Evolutionary conservation across 2,329 filamentous ascomycete genomes (phyloP).

Genomic region (Neofusicoccum laricinum): DNA sequence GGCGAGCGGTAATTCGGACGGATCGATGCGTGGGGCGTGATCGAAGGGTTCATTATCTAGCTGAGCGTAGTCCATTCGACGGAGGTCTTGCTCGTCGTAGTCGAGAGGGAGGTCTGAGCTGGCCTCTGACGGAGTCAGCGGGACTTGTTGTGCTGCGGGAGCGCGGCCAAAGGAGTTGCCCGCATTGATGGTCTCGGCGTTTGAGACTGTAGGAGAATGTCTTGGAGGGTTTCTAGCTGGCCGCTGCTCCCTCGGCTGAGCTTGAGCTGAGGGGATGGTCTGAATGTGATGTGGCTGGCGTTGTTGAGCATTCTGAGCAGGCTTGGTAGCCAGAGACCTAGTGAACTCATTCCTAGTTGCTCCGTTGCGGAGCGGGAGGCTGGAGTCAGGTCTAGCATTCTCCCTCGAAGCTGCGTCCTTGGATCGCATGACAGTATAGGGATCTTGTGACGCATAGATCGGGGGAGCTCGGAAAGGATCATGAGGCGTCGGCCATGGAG

Average conservation of each 20-base stretch:
- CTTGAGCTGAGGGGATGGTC: neutral
- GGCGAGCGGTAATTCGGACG: neutral
- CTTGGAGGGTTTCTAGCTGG: neutral
- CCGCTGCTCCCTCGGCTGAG: neutral
- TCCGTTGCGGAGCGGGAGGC: neutral
- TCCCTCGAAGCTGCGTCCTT: neutral
- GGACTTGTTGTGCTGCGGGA: constrained; percentile 16
- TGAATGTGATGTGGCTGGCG: neutral
- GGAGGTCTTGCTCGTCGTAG: constrained; percentile 46
- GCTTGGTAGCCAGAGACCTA: neutral
- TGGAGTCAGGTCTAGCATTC: neutral
- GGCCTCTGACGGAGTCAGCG: constrained; percentile 12
- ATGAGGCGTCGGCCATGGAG: neutral
- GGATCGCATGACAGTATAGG: neutral
- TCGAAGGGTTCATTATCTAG: constrained; percentile 52
- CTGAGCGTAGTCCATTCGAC: constrained; percentile 46
- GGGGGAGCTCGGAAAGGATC: neutral
- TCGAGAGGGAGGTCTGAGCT: constrained; percentile 30
- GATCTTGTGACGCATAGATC: neutral
- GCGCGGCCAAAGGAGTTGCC: neutral
- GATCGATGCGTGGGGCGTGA: constrained; percentile 25
- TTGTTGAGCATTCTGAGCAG: neutral
- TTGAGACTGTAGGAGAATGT: neutral
- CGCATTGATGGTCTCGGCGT: neutral
- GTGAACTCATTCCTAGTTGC: neutral